These are phyloP conservation scores for Azolla pinnata DNA, from an alignment of 75 land plant species.

Conservation along the genomic window DNA sequence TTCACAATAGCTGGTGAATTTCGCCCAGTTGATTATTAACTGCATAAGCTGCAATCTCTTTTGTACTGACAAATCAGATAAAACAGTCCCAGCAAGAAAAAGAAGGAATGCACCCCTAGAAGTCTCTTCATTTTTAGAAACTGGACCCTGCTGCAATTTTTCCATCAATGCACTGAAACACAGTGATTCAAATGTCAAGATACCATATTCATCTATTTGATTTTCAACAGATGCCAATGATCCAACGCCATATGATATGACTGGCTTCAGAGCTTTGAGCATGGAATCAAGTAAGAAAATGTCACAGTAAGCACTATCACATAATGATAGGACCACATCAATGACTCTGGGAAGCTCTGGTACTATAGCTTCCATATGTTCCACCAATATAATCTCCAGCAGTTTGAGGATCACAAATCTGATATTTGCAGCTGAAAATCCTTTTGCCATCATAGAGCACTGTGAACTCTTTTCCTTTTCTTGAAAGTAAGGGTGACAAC, in stretches of 20 bases:
- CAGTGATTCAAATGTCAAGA: slow-evolving; percentile 46
- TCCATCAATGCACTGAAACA: slow-evolving; percentile 60
- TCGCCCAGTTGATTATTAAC: slow-evolving; percentile 42
- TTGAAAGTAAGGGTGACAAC: slow-evolving; percentile 46
- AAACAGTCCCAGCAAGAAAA: slow-evolving; percentile 47
- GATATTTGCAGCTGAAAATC: slow-evolving; percentile 54
- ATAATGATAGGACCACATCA: slow-evolving; percentile 47
- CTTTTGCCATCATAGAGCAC: slow-evolving; percentile 27
- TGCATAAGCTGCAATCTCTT: slow-evolving; percentile 39
- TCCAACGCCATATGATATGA: slow-evolving; percentile 51
- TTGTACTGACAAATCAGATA: slow-evolving; percentile 49
- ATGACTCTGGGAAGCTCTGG: slow-evolving; percentile 83
- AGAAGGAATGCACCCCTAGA: slow-evolving; percentile 43
- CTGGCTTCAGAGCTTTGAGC: slow-evolving; percentile 53
- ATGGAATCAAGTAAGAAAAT: slow-evolving; percentile 66
- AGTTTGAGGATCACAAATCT: slow-evolving; percentile 54
- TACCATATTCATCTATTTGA: slow-evolving; percentile 22
- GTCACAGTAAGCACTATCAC: slow-evolving; percentile 62
- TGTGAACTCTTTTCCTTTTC: slow-evolving; percentile 13
- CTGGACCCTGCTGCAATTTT: slow-evolving; percentile 28
- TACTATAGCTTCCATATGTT: slow-evolving; percentile 85
- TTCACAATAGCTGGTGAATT: slow-evolving; percentile 39
- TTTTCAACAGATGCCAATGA: slow-evolving; percentile 34
- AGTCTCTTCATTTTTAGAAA: slow-evolving; percentile 14
- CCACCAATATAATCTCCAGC: slow-evolving; percentile 68